phyloP scores from a whole-genome alignment of 2,329 filamentous ascomycete genomes.

The Neonectria sp. region DNA sequence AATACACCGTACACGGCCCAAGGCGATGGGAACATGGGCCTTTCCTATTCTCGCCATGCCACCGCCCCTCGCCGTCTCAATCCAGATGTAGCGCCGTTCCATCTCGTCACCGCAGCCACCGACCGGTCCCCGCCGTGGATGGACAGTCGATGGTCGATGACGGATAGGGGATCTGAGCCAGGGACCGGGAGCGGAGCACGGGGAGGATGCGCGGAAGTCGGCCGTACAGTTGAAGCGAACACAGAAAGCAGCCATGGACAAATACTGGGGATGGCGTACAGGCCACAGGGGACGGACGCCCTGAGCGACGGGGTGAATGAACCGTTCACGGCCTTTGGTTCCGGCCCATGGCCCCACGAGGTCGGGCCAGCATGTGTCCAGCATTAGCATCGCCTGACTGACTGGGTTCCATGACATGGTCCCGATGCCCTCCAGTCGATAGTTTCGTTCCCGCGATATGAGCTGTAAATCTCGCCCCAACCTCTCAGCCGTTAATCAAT shows the following conservation, averaged over 20 bases:
- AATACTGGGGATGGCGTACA: slow-evolving; percentile 17
- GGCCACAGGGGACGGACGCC: background rate
- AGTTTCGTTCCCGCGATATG: slow-evolving; percentile 17
- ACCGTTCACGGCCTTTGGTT: slow-evolving; percentile 9
- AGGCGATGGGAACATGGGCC: slow-evolving; percentile 15
- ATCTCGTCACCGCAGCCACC: slow-evolving; percentile 45
- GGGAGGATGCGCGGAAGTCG: slow-evolving; percentile 28
- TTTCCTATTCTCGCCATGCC: slow-evolving; percentile 35
- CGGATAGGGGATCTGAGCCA: slow-evolving; percentile 15
- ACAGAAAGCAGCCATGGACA: slow-evolving; percentile 23
- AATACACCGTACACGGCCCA: background rate
- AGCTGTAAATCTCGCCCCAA: slow-evolving; percentile 32
- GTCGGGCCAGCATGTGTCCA: slow-evolving; percentile 13
- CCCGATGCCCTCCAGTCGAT: slow-evolving; percentile 20
- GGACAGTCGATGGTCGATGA: slow-evolving; percentile 23
- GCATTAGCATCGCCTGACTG: slow-evolving; percentile 33
- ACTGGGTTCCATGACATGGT: slow-evolving; percentile 34
- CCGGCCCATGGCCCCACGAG: slow-evolving; percentile 23
- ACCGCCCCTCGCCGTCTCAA: slow-evolving; percentile 25
- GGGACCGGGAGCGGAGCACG: slow-evolving; percentile 2
- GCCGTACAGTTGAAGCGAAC: slow-evolving; percentile 3
- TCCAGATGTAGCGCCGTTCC: slow-evolving; percentile 29
- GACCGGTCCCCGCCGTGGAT: slow-evolving; percentile 28
- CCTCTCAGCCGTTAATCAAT: slow-evolving; percentile 22
- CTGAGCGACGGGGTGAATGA: slow-evolving; percentile 3